phyloP scores from a whole-genome alignment of 495 filamentous ascomycete genomes.

The Neurospora sublineolata region DNA sequence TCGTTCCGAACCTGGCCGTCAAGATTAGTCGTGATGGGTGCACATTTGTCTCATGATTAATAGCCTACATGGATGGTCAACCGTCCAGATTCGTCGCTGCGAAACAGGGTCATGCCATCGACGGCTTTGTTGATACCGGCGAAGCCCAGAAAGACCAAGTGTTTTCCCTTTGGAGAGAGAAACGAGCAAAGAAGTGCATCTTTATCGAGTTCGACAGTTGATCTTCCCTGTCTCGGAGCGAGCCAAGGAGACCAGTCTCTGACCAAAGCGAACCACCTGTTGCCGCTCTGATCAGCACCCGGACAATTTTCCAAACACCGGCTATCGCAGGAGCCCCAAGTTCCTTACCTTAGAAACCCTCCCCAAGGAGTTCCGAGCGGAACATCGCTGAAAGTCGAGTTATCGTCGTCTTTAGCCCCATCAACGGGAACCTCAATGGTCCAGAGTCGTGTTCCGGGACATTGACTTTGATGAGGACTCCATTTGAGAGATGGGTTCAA shows the following conservation, averaged over 20 bases:
- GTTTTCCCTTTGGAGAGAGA: conserved; percentile 52
- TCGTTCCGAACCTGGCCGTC: conserved; percentile 49
- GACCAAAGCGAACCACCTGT: conserved; percentile 66
- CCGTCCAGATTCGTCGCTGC: conserved; percentile 52
- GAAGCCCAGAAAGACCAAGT: conserved; percentile 73
- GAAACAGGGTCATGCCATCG: conserved; percentile 60
- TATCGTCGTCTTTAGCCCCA: conserved; percentile 37
- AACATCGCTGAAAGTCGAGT: conserved; percentile 43
- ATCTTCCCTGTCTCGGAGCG: conserved; percentile 70
- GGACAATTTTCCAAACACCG: conserved; percentile 1
- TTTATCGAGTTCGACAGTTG: conserved; percentile 52
- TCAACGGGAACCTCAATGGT: conserved; percentile 45
- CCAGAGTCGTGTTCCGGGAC: conserved; percentile 63
- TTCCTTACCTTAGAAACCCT: conserved; percentile 27
- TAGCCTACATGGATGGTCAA: conserved; percentile 53
- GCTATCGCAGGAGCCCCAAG: not conserved
- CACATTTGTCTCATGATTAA: not conserved
- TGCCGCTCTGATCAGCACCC: conserved; percentile 3
- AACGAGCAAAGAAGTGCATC: conserved; percentile 78
- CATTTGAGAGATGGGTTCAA: conserved; percentile 49
- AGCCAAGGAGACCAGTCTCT: conserved; percentile 79
- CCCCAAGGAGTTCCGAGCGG: conserved; percentile 55
- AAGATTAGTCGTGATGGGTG: not conserved
- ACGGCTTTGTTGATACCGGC: conserved; percentile 48
- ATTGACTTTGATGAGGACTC: conserved; percentile 48